Evolutionary conservation across 1,284 basidiomycete species (phyloP), one percentile per base, ranked within the genome.

Genomic region (Boletellus deceptivus): DNA sequence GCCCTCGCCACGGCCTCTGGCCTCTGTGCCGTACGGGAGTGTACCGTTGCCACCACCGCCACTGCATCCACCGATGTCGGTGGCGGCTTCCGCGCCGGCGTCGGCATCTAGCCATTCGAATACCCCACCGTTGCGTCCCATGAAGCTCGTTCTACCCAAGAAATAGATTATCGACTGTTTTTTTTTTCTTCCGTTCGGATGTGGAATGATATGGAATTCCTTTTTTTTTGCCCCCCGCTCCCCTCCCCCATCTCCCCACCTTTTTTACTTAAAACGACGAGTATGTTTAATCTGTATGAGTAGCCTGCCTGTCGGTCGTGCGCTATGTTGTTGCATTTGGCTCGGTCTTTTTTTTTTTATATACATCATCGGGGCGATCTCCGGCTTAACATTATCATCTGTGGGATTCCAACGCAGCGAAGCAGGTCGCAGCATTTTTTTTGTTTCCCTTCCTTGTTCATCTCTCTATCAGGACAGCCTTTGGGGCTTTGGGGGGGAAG

Each of bases 101-200:
- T 50, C 49, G n/a, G 29, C 40, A 7, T 55, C 59, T 2, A 35
- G 48, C 16, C 60, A 54, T 34, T 61, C 64, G 20, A 54, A 67
- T 54, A 68, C 67, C 47, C 62, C 68, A 16, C 65, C 67, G 17
- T 6, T 47, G 46, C 69, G 62, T 4, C 53, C 67, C 31, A 43
- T 69, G 39, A 70, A 70, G 45, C 65, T 67, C 11, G 62, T 66
- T n/a, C 36, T 67, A 18, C 39, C 65, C 43, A 70, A 68, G 60
- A 64, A 65, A 40, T 69, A 69, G 48, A 55, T 16, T 24, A 22
- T 11, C 29, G 6, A 31, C 14, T 14, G 25, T 42, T 11, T 29
- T 42, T 48, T 25, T 39, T 37, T 39, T 29, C 13, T 36, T 38
- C 29, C 0, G 13, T 25, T 36, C 35, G 24, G 24, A 4, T 24